Evolutionary conservation across 129 eudicot genomes (phyloP).

Genomic region (Tanacetum coccineum): DNA sequence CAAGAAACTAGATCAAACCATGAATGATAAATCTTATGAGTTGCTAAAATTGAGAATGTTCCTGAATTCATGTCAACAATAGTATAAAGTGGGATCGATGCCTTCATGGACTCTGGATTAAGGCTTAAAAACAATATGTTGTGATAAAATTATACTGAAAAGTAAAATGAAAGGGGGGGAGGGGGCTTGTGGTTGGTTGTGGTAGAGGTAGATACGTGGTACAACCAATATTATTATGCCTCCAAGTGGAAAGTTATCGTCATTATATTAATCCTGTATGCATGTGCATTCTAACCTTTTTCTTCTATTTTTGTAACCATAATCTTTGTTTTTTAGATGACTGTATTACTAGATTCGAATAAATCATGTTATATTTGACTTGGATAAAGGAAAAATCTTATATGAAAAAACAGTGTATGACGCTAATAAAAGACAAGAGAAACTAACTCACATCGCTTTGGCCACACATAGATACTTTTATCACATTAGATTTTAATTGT

Average conservation of each 20-base stretch:
- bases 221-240: not conserved
- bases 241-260: slow-evolving; percentile 24
- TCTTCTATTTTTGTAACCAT: not conserved
- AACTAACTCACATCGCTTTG: too few species aligned
- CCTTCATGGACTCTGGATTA: too few species aligned
- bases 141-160: not conserved
- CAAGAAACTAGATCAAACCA: too few species aligned
- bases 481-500: too few species aligned
- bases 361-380: not conserved
- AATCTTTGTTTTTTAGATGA: not conserved
- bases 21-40: too few species aligned
- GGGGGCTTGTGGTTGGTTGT: not conserved
- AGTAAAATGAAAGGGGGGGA: not conserved
- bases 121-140: too few species aligned
- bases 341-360: not conserved
- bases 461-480: too few species aligned
- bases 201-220: slow-evolving; percentile 23
- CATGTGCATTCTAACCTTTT: slow-evolving; percentile 10
- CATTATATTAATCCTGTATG: slow-evolving; percentile 13
- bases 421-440: too few species aligned
- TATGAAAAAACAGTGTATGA: too few species aligned
- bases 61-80: too few species aligned
- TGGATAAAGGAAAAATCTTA: not conserved
- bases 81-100: too few species aligned
- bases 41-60: too few species aligned